Evolutionary conservation across 257 asterid species (phyloP).

Genomic region (Asclepias syriaca): DNA sequence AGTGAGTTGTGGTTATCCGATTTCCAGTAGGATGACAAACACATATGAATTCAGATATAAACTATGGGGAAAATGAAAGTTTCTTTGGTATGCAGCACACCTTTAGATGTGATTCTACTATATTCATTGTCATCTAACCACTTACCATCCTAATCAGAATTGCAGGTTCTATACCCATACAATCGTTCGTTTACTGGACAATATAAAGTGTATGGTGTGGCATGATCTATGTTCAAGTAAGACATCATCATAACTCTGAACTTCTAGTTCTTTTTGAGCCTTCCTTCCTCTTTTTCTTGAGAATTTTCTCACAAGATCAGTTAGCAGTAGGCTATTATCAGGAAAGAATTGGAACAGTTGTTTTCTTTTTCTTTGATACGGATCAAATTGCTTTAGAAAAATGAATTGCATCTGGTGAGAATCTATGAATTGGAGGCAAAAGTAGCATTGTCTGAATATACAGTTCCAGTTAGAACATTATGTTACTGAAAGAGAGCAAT

Average conservation of each 20-base stretch:
- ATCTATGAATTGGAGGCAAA: neutral
- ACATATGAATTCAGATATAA: neutral
- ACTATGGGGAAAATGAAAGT: neutral
- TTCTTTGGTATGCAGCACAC: neutral
- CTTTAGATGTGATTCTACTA: neutral
- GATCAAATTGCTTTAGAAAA: neutral
- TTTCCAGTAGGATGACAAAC: neutral
- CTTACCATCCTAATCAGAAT: slow-evolving; percentile 3
- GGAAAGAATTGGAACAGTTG: neutral
- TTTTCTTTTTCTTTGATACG: neutral
- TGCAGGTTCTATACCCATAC: slow-evolving; percentile 39
- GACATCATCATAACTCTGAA: slow-evolving; percentile 17
- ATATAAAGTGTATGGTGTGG: slow-evolving; percentile 27
- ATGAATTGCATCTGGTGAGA: neutral
- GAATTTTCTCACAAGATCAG: neutral
- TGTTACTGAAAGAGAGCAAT: neutral
- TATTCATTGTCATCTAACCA: slow-evolving; percentile 6
- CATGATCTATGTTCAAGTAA: slow-evolving; percentile 84
- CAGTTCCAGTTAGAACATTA: neutral
- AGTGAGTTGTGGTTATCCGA: neutral
- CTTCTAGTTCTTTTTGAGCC: neutral
- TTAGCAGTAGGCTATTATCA: neutral
- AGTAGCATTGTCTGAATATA: neutral
- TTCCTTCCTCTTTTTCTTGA: neutral
- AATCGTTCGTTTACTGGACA: slow-evolving; percentile 17